Percentiles rank a stretch among this genome's conserved stretches.
phyloP scores from a whole-genome alignment of 148 eudicot genomes.

The Silene latifolia region DNA sequence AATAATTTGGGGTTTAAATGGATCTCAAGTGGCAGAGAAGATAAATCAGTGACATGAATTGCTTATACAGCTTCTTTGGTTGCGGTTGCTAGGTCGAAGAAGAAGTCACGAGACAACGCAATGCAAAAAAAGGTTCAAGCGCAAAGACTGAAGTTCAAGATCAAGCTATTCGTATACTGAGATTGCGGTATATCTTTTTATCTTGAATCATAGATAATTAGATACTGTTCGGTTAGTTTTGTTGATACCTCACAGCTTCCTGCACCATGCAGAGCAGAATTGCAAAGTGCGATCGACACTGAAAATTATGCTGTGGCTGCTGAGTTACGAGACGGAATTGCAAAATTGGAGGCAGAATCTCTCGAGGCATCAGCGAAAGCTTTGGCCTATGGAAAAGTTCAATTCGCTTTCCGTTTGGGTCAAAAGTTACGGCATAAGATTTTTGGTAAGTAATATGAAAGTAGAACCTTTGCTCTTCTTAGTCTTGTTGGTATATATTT shows the following conservation, averaged over 20 bases:
- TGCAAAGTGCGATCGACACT: constrained; percentile 67
- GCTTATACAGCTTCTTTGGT: constrained; percentile 5
- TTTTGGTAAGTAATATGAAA: constrained; percentile 47
- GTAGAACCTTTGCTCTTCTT: not conserved
- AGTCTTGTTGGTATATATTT: too few relatives aligned
- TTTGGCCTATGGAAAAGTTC: constrained; percentile 63
- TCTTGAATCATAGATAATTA: not conserved
- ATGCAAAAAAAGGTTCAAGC: constrained; percentile 67
- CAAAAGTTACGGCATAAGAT: constrained; percentile 86
- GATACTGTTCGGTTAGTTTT: not conserved
- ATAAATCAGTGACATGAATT: not conserved
- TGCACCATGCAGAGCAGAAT: constrained; percentile 57
- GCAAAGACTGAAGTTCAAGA: constrained; percentile 92
- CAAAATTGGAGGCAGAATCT: constrained; percentile 79
- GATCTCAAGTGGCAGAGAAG: not conserved
- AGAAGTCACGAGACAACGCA: constrained; percentile 54
- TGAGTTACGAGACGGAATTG: constrained; percentile 71
- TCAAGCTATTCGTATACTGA: constrained; percentile 68
- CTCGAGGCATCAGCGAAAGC: constrained; percentile 78
- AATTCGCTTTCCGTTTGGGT: constrained; percentile 79
- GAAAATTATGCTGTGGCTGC: constrained; percentile 83
- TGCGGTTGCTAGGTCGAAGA: constrained; percentile 61
- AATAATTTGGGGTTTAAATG: not conserved
- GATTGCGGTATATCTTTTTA: constrained; percentile 57
- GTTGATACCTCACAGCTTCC: constrained; percentile 7